Conservation (phyloP, 2,329 filamentous ascomycete genomes). For the Acrodontium crateriforme region DNA sequence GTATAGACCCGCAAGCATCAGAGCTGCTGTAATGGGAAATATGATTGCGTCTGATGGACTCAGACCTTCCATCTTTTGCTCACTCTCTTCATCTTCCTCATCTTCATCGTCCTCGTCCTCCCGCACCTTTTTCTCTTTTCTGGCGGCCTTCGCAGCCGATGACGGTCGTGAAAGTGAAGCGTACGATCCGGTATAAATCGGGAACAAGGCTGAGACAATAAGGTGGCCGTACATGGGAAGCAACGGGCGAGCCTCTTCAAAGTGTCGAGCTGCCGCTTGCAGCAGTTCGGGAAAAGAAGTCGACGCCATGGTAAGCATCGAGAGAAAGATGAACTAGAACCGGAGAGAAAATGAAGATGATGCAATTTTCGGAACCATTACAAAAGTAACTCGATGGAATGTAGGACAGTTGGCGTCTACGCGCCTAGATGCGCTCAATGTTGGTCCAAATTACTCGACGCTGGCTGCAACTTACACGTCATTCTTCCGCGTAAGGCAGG, state of each 20-base stretch:
- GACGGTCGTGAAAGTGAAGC: constrained; percentile 72
- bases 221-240: constrained; percentile 48
- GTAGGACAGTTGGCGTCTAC: no score
- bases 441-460: no score
- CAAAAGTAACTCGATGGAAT: no score
- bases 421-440: no score
- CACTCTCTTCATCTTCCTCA: constrained; percentile 38
- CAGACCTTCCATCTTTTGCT: constrained; percentile 52
- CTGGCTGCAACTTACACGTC: no score
- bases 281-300: no score
- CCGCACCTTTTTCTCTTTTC: constrained; percentile 26
- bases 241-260: constrained; percentile 22
- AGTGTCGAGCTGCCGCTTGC: constrained; percentile 5
- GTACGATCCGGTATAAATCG: constrained; percentile 74
- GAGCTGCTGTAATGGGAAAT: constrained; percentile 65
- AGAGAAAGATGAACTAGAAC: no score
- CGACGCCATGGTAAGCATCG: no score
- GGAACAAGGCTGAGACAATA: constrained; percentile 57
- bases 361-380: no score
- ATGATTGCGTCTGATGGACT: constrained; percentile 68
- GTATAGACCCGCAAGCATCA: constrained; percentile 63
- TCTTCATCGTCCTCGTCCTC: constrained; percentile 33
- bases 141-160: constrained; percentile 53
- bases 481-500: no score
- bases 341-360: no score